These are phyloP conservation scores for Arachnomyces sp. DNA, from an alignment of 2,329 filamentous ascomycete genomes.

Conservation along the genomic window DNA sequence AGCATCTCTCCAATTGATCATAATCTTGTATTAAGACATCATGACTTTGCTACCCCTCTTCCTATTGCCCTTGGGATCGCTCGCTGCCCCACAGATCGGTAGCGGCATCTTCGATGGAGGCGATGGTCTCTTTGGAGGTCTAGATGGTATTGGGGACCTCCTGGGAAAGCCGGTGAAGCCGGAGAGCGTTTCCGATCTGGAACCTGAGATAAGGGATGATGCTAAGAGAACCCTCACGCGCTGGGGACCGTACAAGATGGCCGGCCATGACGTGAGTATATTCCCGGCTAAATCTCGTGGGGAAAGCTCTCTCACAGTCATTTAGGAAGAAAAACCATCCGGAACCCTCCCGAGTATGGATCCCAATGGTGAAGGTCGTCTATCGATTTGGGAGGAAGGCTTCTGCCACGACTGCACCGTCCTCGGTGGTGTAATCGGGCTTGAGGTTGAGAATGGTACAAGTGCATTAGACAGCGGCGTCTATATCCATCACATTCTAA, in stretches of 20 bases:
- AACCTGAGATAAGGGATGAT: neutral
- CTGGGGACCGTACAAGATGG: slow-evolving; percentile 1
- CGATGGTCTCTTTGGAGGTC: neutral
- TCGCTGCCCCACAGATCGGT: neutral
- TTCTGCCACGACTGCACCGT: slow-evolving; percentile 3
- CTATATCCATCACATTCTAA: slow-evolving; percentile 3
- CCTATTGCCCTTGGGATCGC: neutral
- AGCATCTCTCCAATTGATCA: neutral
- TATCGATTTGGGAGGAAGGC: slow-evolving; percentile 1
- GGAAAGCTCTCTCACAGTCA: neutral
- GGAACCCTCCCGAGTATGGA: slow-evolving; percentile 2
- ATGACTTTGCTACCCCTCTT: slow-evolving; percentile 1
- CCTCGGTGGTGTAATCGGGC: slow-evolving; percentile 1
- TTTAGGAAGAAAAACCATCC: slow-evolving; percentile 1
- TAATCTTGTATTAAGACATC: neutral
- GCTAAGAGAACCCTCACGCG: slow-evolving; percentile 1
- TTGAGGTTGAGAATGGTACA: slow-evolving; percentile 1
- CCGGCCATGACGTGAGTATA: slow-evolving; percentile 1
- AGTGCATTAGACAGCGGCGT: slow-evolving; percentile 1
- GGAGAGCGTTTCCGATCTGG: neutral
- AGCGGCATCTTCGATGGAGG: neutral
- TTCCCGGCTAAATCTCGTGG: too few relatives aligned
- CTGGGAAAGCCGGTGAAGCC: neutral
- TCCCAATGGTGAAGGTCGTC: slow-evolving; percentile 1
- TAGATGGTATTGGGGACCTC: neutral